Evolutionary conservation across 352 stramenopile genomes (phyloP).

Genomic region (Thalassiosira pacifica): DNA sequence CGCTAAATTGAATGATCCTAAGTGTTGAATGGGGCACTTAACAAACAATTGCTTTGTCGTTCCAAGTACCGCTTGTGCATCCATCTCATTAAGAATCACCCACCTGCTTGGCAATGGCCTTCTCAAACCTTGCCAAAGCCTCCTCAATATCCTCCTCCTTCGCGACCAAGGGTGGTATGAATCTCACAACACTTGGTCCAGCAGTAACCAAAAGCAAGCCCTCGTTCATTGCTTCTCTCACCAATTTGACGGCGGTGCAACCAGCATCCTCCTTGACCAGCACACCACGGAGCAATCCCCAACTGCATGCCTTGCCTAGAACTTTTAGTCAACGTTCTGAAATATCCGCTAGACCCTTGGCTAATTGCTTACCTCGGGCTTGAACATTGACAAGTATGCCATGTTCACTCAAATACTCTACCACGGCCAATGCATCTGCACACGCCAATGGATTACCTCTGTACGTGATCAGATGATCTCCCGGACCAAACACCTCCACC

Average conservation of each 20-base stretch:
- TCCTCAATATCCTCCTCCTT: constrained; percentile 86
- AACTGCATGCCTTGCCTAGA: constrained; percentile 87
- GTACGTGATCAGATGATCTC: constrained; percentile 96
- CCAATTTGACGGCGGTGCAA: constrained; percentile 77
- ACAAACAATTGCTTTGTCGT: too few relatives aligned
- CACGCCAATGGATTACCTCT: constrained; percentile 96
- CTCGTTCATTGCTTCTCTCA: constrained; percentile 82
- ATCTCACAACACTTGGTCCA: constrained; percentile 87
- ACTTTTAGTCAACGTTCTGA: constrained; percentile 83
- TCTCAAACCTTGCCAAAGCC: constrained; percentile 85
- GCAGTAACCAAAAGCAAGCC: constrained; percentile 89
- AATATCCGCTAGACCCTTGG: constrained; percentile 75
- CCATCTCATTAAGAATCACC: constrained; percentile 22
- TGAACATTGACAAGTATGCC: constrained; percentile 87
- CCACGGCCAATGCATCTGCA: constrained; percentile 90
- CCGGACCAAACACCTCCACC: constrained; percentile 91
- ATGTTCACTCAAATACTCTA: constrained; percentile 87
- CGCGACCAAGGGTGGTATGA: constrained; percentile 91
- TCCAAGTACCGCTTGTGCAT: too few relatives aligned
- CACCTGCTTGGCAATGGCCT: constrained; percentile 68
- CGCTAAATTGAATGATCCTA: too few relatives aligned
- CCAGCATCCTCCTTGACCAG: constrained; percentile 77
- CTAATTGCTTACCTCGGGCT: constrained; percentile 86
- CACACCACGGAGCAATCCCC: constrained; percentile 89
- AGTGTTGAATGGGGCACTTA: too few relatives aligned